Evolutionary conservation across 495 filamentous ascomycete genomes (phyloP).

Genomic region (Daldinia bambusicola): DNA sequence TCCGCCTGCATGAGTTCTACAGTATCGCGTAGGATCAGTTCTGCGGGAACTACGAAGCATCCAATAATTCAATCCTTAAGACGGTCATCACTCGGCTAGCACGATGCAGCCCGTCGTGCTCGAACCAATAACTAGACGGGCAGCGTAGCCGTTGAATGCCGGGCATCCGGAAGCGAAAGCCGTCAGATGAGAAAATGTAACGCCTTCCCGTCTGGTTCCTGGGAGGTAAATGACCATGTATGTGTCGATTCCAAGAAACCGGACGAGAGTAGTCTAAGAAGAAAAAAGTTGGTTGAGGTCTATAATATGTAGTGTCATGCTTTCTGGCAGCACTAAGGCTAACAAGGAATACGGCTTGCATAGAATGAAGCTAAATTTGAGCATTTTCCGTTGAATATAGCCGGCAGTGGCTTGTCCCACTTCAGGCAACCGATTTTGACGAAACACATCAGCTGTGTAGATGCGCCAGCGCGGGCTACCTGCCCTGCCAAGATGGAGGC

Average conservation of each 20-base stretch:
- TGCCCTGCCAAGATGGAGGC: conserved; percentile 34
- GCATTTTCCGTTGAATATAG: conserved; percentile 28
- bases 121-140: conserved; percentile 23
- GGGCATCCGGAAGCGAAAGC: conserved; percentile 35
- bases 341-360: conserved; percentile 11
- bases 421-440: conserved; percentile 7
- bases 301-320: background rate
- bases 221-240: conserved; percentile 3
- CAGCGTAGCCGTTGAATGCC: conserved; percentile 11
- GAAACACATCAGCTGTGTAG: conserved; percentile 10
- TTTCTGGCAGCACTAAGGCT: conserved; percentile 8
- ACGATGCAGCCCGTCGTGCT: conserved; percentile 20
- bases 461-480: conserved; percentile 4
- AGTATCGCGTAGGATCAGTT: conserved; percentile 11
- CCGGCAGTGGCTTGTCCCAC: conserved; percentile 26
- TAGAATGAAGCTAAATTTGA: conserved; percentile 10
- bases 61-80: conserved; percentile 25
- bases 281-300: background rate
- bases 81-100: conserved; percentile 12
- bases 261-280: background rate
- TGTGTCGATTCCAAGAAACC: conserved; percentile 5
- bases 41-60: background rate
- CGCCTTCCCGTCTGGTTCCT: conserved; percentile 27
- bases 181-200: conserved; percentile 33
- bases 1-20: conserved; percentile 12